phyloP scores from a whole-genome alignment of 2,329 filamentous ascomycete species.

The Colletotrichum acutatum region DNA sequence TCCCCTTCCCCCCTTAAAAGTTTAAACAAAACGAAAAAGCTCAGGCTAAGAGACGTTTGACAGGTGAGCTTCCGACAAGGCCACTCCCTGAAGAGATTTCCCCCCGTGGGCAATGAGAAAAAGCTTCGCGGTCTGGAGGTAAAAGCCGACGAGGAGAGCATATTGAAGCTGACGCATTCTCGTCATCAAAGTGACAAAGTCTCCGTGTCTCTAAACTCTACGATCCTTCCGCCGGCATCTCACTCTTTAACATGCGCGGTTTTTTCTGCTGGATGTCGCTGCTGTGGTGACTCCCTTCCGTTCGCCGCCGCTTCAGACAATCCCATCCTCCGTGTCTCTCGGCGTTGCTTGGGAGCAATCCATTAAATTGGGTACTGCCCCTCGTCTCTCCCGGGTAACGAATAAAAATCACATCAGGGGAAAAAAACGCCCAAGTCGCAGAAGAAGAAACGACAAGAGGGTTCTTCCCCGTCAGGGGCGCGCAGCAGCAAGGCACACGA shows the following conservation, averaged over 20 bases:
- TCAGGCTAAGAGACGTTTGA: not conserved
- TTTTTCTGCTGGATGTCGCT: not conserved
- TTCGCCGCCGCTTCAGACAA: not conserved
- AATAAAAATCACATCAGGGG: too few relatives aligned
- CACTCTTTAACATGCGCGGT: not conserved
- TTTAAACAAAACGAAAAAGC: not conserved
- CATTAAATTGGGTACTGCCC: not conserved
- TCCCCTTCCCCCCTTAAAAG: not conserved
- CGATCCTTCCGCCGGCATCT: not conserved
- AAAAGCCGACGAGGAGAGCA: not conserved
- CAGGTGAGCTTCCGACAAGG: conserved; percentile 7
- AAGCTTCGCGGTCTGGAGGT: not conserved
- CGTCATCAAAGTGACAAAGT: not conserved
- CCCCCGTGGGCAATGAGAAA: not conserved
- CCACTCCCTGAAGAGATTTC: not conserved
- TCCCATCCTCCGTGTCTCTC: not conserved
- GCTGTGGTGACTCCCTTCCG: not conserved
- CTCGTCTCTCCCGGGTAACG: not conserved
- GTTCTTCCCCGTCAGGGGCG: not conserved
- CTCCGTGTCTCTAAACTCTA: not conserved
- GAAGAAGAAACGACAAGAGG: not conserved
- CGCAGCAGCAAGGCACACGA: not conserved
- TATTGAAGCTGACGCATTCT: not conserved
- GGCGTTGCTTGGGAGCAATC: not conserved
- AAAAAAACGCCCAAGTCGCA: not conserved